Conservation (phyloP, 768 basidiomycete genomes). For the Boletus pseudo-olivaceus region DNA sequence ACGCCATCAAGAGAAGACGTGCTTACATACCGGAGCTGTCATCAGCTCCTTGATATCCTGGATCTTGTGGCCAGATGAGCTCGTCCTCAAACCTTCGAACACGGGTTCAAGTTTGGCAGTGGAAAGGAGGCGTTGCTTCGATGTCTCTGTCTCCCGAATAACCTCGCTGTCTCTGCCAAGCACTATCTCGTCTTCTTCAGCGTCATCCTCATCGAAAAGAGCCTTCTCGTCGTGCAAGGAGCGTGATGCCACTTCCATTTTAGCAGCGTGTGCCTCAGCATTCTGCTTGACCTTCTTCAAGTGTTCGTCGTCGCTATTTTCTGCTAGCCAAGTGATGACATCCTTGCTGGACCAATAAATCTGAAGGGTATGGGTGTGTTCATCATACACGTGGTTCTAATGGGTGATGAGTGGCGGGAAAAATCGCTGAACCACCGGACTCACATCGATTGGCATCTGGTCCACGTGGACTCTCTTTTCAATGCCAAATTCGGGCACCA, state of each 20-base stretch:
- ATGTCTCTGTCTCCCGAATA: constrained; percentile 51
- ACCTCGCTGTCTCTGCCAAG: constrained; percentile 53
- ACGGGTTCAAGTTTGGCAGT: constrained; percentile 69
- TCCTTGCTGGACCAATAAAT: constrained; percentile 96
- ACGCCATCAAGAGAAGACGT: background rate
- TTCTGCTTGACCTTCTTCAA: constrained; percentile 91
- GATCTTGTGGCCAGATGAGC: constrained; percentile 80
- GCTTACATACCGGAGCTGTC: constrained; percentile 77
- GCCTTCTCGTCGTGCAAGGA: constrained; percentile 85
- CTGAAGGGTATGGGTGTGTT: constrained; percentile 87
- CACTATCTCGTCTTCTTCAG: constrained; percentile 76
- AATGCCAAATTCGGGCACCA: constrained; percentile 95
- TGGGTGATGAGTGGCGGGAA: constrained; percentile 14
- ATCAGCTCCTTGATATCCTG: constrained; percentile 93
- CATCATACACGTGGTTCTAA: constrained; percentile 94
- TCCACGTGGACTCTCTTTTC: constrained; percentile 99
- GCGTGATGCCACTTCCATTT: constrained; percentile 87
- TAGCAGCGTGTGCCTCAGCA: constrained; percentile 84
- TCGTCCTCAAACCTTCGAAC: constrained; percentile 80
- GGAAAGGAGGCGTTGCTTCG: constrained; percentile 75
- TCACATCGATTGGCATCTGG: constrained; percentile 96
- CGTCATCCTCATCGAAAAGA: constrained; percentile 85
- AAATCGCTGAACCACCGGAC: constrained; percentile 22
- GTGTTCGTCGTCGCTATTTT: constrained; percentile 95
- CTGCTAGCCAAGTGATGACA: constrained; percentile 92